Base-by-base conservation (phyloP, 2,329 filamentous ascomycete genomes). In the Lasiodiplodia hormozganensis region DNA sequence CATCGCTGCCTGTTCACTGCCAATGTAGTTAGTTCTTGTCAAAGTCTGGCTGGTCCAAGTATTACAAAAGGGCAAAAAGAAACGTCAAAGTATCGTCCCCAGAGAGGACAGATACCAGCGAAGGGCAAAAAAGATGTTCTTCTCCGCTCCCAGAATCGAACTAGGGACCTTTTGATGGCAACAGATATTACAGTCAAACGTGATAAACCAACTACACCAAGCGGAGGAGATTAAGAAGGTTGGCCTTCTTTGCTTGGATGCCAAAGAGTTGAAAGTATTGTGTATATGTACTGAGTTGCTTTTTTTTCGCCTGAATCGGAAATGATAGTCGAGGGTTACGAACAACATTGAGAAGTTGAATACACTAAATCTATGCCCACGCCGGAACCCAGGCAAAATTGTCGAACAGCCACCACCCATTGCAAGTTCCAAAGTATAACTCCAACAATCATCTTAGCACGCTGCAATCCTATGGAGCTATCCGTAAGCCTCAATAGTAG, bases 181-280 rank as follows among this genome's bases (percentile, higher is more conserved):
- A 38, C 18, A 58, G 38, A 60, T 47, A 60, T 60, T 60, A 60
- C 57, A 47, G 57, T 47, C 57, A 18, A 60, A 60, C 57, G 38
- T 60, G 57, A 60, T 64, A 34, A 62, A 64, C 60, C 60, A 64
- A 64, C 60, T 64, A 52, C 60, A 64, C 60, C 60, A 64, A 64
- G 60, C 60, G 60, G 43, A 64, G 60, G 5, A 23, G 34, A 16
- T 11, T 14, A 14, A 47, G 40, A 28, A 28, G 38, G 31, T 62
- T 4, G 6, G 12, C 57, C 40, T 28, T 47, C 57, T 43, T 23
- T 62, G 57, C 57, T 62, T 47, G 34, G 57, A 40, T 58, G 36
- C 6, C 0, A 12, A 18, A 1, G 28, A 2, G 2, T 8, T 2
- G 0, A 2, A 10, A 11, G 11, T 25, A 21, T 10, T 10, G 12